A percentile compares a stretch with the other conserved stretches of the same genome.
Evolutionary conservation across 306 rosid species (phyloP).

Genomic region (Corylus americana): DNA sequence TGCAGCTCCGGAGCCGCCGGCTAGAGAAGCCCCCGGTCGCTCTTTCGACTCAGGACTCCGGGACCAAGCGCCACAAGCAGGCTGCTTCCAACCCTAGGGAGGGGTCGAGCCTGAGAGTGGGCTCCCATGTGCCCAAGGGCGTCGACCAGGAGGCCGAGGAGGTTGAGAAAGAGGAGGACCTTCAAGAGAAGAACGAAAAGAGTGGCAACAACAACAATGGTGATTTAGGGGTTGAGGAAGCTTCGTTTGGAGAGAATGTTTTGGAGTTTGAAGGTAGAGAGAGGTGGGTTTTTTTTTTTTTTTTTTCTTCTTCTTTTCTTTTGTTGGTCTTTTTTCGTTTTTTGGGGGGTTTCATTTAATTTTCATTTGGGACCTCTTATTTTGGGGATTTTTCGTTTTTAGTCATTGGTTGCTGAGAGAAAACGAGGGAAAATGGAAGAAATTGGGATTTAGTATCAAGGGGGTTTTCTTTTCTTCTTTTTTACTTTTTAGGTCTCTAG

Average conservation of each 20-base stretch:
- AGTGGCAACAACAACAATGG: slow-evolving; percentile 20
- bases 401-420: slow-evolving; percentile 3
- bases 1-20: slow-evolving; percentile 85
- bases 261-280: slow-evolving; percentile 85
- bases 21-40: slow-evolving; percentile 54
- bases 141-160: slow-evolving; percentile 16
- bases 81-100: slow-evolving; percentile 23
- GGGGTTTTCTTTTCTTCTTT: neutral
- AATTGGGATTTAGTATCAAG: neutral
- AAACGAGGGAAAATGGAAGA: slow-evolving; percentile 4
- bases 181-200: slow-evolving; percentile 11
- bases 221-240: slow-evolving; percentile 57
- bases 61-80: slow-evolving; percentile 33
- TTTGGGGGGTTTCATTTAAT: neutral
- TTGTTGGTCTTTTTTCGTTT: neutral
- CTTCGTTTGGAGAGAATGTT: slow-evolving; percentile 83
- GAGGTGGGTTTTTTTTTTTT: slow-evolving; percentile 59
- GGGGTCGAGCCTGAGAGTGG: slow-evolving; percentile 42
- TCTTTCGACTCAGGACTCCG: slow-evolving; percentile 27
- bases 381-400: neutral
- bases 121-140: slow-evolving; percentile 21
- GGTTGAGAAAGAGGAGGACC: slow-evolving; percentile 23
- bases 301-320: neutral
- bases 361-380: neutral
- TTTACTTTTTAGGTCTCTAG: too few species aligned